A percentile compares a stretch with the other conserved stretches of the same genome.
Conservation (phyloP, 176 grass and related monocot species). For the Melocanna baccifera region DNA sequence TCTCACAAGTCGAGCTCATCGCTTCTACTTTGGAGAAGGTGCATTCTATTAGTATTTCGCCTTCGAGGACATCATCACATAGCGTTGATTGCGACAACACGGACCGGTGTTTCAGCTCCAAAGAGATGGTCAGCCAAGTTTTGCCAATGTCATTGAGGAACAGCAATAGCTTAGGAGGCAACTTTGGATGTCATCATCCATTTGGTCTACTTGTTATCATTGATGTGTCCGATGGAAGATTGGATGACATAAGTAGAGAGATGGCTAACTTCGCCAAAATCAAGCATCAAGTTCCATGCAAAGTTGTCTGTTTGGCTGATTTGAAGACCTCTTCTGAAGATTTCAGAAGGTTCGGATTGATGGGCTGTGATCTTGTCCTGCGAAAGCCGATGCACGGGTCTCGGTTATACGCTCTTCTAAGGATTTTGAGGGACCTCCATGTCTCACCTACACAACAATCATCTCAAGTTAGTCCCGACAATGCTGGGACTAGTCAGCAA, state of each 20-base stretch:
- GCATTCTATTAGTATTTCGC: background rate
- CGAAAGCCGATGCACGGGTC: constrained; percentile 75
- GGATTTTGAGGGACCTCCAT: constrained; percentile 36
- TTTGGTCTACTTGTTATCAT: constrained; percentile 44
- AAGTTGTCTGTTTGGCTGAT: constrained; percentile 46
- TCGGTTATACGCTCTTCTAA: constrained; percentile 35
- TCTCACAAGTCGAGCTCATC: constrained; percentile 36
- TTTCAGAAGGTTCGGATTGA: constrained; percentile 28
- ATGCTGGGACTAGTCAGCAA: background rate
- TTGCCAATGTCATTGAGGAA: constrained; percentile 23
- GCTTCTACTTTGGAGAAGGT: constrained; percentile 40
- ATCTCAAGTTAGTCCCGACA: background rate
- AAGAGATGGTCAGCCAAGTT: constrained; percentile 45
- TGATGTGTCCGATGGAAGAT: constrained; percentile 36
- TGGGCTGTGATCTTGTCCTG: constrained; percentile 40
- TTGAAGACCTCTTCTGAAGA: constrained; percentile 34
- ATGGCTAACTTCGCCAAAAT: constrained; percentile 7
- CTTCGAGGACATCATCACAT: background rate
- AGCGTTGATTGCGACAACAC: background rate
- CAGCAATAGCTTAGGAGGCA: background rate
- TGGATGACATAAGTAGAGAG: constrained; percentile 6
- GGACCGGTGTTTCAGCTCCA: constrained; percentile 39
- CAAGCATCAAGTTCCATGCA: constrained; percentile 40
- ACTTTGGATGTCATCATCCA: background rate
- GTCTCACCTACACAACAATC: background rate